Base-by-base conservation (phyloP, 176 grass and related monocot genomes). In the Eleusine coracana region DNA sequence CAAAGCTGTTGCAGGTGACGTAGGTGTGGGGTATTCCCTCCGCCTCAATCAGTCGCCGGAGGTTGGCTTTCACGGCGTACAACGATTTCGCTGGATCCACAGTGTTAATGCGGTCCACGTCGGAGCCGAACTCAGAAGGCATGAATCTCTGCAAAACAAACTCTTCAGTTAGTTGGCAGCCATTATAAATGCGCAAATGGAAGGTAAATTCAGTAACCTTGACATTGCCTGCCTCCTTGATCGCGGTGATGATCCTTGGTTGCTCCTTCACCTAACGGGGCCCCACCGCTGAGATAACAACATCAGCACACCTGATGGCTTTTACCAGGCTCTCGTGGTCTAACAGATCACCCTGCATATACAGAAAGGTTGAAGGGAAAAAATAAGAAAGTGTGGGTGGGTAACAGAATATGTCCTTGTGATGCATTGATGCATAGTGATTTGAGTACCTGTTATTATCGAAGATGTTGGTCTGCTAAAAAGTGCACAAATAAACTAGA, bases 171-270 rank as follows among this genome's bases (percentile, higher is more conserved):
- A 85, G 58, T 38, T 66, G 55, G 45, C 63, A 38, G 18, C 56
- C 11, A 59, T 27, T 20, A 67, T 25, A 45, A 27, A 29, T n/a
- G 17, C 0, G 25, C 25, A 56, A 58, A 58, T 49, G 23, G 18
- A 11, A 31, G 34, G 7, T 65, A 18, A 84, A 50, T 46, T 37
- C 5, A 16, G 29, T 16, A 18, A 89, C 87, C 75, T 89, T 92
- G 3, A 89, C 76, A 69, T 82, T 89, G 11, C 90, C 79, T 15
- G 63, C 83, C 72, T 90, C 87, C 58, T 87, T 93, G 21, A 90
- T 86, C 7, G 84, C 82, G 0, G 76, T 38, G 20, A 93, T 90
- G 69, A 93, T 90, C 27, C 77, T 90, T 0, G 20, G 73, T 62
- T 93, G 82, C 46, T 93, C 85, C 0, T 44, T 20, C 21, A 86